Conservation (phyloP, 169 alveolate genomes). For the Cryptosporidium tyzzeri region DNA sequence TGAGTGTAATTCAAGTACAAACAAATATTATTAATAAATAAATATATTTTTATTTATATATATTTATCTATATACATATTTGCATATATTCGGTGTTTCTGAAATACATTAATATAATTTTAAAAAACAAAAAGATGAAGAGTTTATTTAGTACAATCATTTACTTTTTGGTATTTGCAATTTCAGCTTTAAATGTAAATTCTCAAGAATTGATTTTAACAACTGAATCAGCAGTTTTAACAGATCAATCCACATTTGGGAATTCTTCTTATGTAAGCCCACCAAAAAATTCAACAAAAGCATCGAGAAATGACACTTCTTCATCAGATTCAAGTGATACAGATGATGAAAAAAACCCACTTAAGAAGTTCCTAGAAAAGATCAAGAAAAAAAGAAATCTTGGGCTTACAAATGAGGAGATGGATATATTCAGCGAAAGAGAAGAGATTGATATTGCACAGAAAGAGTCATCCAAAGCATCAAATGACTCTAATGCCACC, state of each 20-base stretch:
- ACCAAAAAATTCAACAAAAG: constrained; percentile 11
- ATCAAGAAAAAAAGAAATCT: not conserved
- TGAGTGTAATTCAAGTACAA: not conserved
- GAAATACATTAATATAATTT: not conserved
- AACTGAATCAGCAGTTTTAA: not conserved
- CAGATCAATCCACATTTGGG: not conserved
- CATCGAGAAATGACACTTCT: not conserved
- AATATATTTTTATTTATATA: not conserved
- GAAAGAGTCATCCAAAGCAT: not conserved
- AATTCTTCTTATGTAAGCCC: constrained; percentile 33
- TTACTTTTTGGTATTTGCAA: not conserved
- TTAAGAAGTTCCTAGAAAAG: not conserved
- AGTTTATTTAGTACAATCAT: not conserved
- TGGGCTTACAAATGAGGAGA: constrained; percentile 8
- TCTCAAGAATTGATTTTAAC: not conserved
- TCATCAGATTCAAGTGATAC: constrained; percentile 50
- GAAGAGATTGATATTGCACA: constrained; percentile 1
- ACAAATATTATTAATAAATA: not conserved
- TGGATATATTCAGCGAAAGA: not conserved
- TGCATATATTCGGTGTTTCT: constrained; percentile 10
- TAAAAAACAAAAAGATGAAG: not conserved
- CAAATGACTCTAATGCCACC: not conserved
- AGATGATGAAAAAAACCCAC: constrained; percentile 9
- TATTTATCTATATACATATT: too few relatives aligned
- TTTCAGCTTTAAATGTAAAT: not conserved